Percentiles rank a stretch among this genome's conserved stretches.
Conservation (phyloP, 2,329 filamentous ascomycete genomes). For the Claviceps quebecensis region DNA sequence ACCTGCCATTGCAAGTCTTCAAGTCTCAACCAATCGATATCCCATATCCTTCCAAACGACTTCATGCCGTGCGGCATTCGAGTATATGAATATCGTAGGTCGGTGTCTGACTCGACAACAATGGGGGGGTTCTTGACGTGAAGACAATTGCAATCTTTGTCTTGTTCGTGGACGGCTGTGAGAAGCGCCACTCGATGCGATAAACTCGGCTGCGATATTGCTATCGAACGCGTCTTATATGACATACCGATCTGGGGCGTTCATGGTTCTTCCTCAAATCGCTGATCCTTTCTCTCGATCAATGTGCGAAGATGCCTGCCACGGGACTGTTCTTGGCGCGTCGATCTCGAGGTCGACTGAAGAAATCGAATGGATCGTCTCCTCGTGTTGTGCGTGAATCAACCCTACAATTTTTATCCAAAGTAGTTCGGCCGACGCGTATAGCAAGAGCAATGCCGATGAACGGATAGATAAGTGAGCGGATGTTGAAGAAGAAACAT, state of each 20-base stretch:
- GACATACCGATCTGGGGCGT: constrained; percentile 41
- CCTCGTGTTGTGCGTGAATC: too few species aligned
- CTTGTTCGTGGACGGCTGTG: not conserved
- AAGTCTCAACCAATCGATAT: not conserved
- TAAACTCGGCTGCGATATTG: not conserved
- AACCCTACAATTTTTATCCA: not conserved
- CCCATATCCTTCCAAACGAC: not conserved
- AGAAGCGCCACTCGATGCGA: not conserved
- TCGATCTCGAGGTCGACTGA: not conserved
- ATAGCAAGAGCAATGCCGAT: not conserved
- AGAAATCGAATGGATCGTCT: not conserved
- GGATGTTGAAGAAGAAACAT: not conserved
- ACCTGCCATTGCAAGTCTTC: not conserved
- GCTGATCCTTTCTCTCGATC: constrained; percentile 9
- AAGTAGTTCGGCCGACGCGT: not conserved
- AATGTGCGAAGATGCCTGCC: not conserved
- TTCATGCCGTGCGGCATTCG: not conserved
- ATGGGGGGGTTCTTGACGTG: not conserved
- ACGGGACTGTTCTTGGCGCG: not conserved
- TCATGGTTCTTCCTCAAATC: constrained; percentile 24
- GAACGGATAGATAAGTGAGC: not conserved
- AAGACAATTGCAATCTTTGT: not conserved
- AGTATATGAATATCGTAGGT: not conserved
- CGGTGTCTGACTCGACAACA: not conserved
- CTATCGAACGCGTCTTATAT: not conserved